phyloP scores from a whole-genome alignment of 1,139 yeast genomes.

The Blastobotrys apis region DNA sequence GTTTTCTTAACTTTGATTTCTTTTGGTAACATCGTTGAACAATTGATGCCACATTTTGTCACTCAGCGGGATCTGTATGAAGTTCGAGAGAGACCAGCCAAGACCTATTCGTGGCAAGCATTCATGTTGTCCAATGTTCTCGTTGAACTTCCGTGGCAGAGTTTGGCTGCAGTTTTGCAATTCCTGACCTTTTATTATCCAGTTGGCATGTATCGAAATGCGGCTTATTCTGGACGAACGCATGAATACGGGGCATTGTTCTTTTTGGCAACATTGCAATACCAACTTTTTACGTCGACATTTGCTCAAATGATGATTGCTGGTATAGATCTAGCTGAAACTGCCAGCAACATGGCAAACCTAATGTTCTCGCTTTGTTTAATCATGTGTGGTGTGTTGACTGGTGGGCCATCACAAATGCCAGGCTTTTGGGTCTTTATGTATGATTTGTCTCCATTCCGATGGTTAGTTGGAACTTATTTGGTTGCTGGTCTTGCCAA shows the following conservation, averaged over 20 bases:
- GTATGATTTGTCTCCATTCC: conserved; percentile 67
- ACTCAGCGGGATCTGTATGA: conserved; percentile 76
- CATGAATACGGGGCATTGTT: conserved; percentile 62
- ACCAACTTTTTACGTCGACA: conserved; percentile 57
- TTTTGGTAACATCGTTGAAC: conserved; percentile 62
- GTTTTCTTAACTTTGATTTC: conserved; percentile 63
- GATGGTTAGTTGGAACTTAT: conserved; percentile 60
- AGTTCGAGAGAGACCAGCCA: conserved; percentile 84
- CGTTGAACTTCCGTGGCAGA: conserved; percentile 74
- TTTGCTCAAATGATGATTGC: conserved; percentile 64
- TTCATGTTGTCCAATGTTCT: conserved; percentile 60
- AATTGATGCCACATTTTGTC: conserved; percentile 67
- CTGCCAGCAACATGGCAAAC: conserved; percentile 67
- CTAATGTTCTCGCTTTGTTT: conserved; percentile 63
- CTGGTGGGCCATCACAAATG: conserved; percentile 49
- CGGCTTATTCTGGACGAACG: conserved; percentile 45
- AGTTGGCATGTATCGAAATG: conserved; percentile 47
- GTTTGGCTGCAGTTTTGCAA: conserved; percentile 57
- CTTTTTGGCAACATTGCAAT: conserved; percentile 55
- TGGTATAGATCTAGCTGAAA: conserved; percentile 60
- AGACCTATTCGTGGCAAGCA: conserved; percentile 59
- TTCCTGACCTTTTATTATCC: conserved; percentile 82
- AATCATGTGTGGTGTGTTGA: conserved; percentile 81
- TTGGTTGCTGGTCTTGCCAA: conserved; percentile 51
- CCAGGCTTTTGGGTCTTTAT: conserved; percentile 67